phyloP scores from a whole-genome alignment of 2,329 filamentous ascomycete genomes.

The Dothideomycetes sp. region DNA sequence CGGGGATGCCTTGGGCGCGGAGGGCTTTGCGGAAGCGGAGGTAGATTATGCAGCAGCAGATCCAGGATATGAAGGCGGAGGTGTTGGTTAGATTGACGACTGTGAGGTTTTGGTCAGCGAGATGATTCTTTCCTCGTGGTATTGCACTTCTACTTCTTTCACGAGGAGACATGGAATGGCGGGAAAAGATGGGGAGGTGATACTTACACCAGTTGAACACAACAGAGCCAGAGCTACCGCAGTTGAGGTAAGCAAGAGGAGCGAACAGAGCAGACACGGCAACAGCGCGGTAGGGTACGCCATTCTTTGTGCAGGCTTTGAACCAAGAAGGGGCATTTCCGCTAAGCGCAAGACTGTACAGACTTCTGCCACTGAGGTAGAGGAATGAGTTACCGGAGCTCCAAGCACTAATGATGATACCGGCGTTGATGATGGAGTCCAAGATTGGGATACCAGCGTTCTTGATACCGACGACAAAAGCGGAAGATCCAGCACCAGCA shows the following conservation, averaged over 20 bases:
- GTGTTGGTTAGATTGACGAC: constrained; percentile 59
- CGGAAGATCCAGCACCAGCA: constrained; percentile 41
- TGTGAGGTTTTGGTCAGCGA: too few relatives aligned
- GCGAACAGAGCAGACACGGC: constrained; percentile 31
- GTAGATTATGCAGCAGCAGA: constrained; percentile 44
- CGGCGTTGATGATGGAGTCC: constrained; percentile 56
- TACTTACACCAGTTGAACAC: constrained; percentile 56
- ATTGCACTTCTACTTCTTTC: too few relatives aligned
- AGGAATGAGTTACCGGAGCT: constrained; percentile 43
- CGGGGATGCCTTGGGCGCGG: constrained; percentile 38
- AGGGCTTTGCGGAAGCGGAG: constrained; percentile 51
- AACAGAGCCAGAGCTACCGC: constrained; percentile 30
- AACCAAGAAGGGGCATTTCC: constrained; percentile 55
- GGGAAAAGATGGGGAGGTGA: too few relatives aligned
- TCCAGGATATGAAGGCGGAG: constrained; percentile 44
- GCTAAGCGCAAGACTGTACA: constrained; percentile 45
- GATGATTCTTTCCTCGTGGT: too few relatives aligned
- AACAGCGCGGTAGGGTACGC: constrained; percentile 43
- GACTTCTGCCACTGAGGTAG: constrained; percentile 38
- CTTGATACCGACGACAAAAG: constrained; percentile 39
- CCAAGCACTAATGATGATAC: constrained; percentile 53
- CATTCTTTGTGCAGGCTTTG: constrained; percentile 46
- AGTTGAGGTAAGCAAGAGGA: constrained; percentile 38
- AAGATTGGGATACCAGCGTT: constrained; percentile 43
- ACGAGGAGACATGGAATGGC: too few relatives aligned